Evolutionary conservation across 495 filamentous ascomycete species (phyloP).

Genomic region (Xylaria longipes): DNA sequence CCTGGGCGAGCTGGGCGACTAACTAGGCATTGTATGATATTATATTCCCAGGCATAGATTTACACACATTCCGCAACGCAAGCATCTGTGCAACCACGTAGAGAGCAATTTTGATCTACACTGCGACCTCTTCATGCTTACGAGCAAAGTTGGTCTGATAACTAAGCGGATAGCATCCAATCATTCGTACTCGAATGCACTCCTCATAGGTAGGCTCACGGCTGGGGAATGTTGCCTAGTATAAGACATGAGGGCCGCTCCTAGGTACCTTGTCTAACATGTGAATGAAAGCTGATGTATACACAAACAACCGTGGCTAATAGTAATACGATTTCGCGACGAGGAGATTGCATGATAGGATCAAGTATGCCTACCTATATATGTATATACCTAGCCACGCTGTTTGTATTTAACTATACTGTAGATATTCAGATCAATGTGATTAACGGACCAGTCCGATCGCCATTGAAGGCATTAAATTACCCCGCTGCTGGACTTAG

Average conservation of each 20-base stretch:
- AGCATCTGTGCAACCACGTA: neutral
- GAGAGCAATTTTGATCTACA: neutral
- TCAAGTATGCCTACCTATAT: neutral
- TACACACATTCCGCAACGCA: neutral
- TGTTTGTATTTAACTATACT: neutral
- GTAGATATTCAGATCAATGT: neutral
- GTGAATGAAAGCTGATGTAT: neutral
- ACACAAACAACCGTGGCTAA: neutral
- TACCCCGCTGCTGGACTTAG: conserved; percentile 18
- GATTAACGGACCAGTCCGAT: neutral
- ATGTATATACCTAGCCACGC: neutral
- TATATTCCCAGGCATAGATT: neutral
- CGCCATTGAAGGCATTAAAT: neutral
- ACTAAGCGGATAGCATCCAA: neutral
- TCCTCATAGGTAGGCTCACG: neutral
- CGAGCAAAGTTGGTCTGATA: neutral
- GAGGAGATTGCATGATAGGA: neutral
- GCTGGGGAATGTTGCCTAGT: neutral
- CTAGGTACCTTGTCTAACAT: neutral
- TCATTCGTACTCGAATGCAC: neutral
- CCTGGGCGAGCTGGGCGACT: too few species aligned
- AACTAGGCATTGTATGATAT: neutral
- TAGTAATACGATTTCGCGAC: neutral
- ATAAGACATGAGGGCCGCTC: neutral
- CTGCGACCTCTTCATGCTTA: neutral